Evolutionary conservation across 2,329 filamentous ascomycete genomes (phyloP), one percentile per base, ranked within the genome.

Genomic region (Rutstroemia sp.): DNA sequence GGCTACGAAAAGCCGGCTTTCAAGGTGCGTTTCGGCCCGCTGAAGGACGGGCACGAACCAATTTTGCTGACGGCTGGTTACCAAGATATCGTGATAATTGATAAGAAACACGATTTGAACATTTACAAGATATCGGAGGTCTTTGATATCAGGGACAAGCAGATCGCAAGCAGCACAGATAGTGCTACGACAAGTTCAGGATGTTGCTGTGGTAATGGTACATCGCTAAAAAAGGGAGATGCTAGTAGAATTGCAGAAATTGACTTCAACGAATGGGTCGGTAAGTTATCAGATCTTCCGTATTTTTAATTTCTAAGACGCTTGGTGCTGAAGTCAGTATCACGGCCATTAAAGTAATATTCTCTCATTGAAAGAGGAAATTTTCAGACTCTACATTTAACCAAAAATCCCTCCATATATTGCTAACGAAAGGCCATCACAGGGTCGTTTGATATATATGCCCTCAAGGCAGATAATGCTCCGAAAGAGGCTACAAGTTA

Each of bases 1-100:
- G 76, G 65, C 65, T 86, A 30, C 61, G 61, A 9, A 64, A 74
- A 12, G 78, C 76, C 0, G 81, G 80, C 0, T 83, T 83, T 59
- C 42, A 64, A 55, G 73, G 78, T 78, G 21, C 4, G 9, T 10
- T 10, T 19, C 17, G 23, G 10, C 21, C 21, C 17, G 17, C 2
- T 5, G 17, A 12, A 10, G 5, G 21, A 17, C 21, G 17, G 17
- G 7, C 17, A 5, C 5, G 5, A 10, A 21, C 17, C 10, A 5
- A 21, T 9, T 9, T 44, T 12, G 41, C 17, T 19, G 41, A 17
- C 14, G 23, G 21, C 21, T 44, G 10, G 10, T 44, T 17, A 38
- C 16, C 45, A 58, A 76, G 73, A 76, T 54, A 62, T 76, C 6
- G 49, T 73, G n/a, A 72, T 79, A 57, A 63, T 73, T 12, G 73